These are phyloP conservation scores for Calonectria leucothoes DNA, from an alignment of 2,329 filamentous ascomycete genomes.

Conservation along the genomic window DNA sequence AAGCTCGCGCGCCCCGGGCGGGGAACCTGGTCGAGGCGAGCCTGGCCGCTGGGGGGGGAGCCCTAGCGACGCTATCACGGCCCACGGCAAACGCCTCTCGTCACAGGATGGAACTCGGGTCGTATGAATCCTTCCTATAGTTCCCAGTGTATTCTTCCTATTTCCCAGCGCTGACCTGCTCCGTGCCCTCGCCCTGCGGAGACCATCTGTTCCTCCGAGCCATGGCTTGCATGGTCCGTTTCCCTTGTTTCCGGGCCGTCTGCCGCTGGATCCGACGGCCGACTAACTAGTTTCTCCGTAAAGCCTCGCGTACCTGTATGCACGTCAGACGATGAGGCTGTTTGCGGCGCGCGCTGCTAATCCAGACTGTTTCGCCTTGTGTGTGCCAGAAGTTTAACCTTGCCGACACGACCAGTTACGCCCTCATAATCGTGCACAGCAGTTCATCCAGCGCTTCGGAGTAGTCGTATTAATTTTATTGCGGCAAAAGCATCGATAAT, in stretches of 20 bases:
- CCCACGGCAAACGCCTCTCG: neutral
- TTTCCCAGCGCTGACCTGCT: neutral
- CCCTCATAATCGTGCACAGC: too few relatives aligned
- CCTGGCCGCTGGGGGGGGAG: neutral
- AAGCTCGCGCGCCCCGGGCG: conserved; percentile 5
- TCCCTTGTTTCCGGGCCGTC: neutral
- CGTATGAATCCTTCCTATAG: neutral
- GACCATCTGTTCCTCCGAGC: neutral
- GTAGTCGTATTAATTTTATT: neutral
- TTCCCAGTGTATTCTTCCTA: neutral
- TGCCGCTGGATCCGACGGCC: conserved; percentile 4
- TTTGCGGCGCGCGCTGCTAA: neutral
- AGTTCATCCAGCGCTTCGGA: neutral
- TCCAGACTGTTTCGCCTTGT: neutral
- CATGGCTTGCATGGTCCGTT: neutral
- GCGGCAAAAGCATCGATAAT: neutral
- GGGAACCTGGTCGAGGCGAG: conserved; percentile 4
- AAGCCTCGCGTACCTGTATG: neutral
- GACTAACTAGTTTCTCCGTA: neutral
- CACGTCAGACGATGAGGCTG: neutral
- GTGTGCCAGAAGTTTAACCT: neutral
- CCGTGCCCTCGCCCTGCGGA: neutral
- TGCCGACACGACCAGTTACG: neutral
- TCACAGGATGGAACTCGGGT: neutral
- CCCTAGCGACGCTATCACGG: neutral